Evolutionary conservation across 2,329 filamentous ascomycete species (phyloP), one percentile per base, ranked within the genome.

Genomic region (Cladorrhinum sp.): DNA sequence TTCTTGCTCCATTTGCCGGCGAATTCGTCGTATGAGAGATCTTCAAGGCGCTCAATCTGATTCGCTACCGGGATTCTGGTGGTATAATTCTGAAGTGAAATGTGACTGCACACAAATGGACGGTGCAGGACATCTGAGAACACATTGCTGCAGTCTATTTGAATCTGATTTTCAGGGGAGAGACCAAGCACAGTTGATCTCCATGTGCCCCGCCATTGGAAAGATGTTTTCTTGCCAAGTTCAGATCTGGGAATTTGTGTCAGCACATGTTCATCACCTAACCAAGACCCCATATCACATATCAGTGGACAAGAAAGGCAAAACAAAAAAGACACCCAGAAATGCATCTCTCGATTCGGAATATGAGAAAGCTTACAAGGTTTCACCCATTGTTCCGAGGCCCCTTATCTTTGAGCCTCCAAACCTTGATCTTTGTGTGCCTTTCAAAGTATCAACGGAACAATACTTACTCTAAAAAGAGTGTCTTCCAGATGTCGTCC

Each of bases 51-150:
- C 2, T 81, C 72, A 57, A 98, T 96, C 66, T 86, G 78, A 72
- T 97, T 97, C 39, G 77, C 74, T 33, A 75, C 68, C 1, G 93
- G 92, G 39, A 97, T 96, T 55, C 83, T 84, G 23, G 80, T 79
- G 8, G 86, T 82, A 72, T 88, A 96, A 1, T 84, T 83, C 6
- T 78, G 73, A 46, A 96, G 76, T 1, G 83, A 75, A 26, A 92
- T 86, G 71, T 96, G 86, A 51, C 91, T 89, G 77, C 94, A 98
- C 67, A 91, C 88, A 73, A 96, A 98, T 0, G 94, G 94, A 9
- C 93, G 86, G 74, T 97, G 91, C 23, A 98, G 81, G 7, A 90
- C 87, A 74, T 99, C 94, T 14, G 94, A 97, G 74, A 91, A 98
- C 56, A 98, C 86, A 68, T 87, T 85, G 56, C 82, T 82, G 75